Evolutionary conservation across 768 basidiomycete species (phyloP).

Genomic region (Chlorophyllum brunneum): DNA sequence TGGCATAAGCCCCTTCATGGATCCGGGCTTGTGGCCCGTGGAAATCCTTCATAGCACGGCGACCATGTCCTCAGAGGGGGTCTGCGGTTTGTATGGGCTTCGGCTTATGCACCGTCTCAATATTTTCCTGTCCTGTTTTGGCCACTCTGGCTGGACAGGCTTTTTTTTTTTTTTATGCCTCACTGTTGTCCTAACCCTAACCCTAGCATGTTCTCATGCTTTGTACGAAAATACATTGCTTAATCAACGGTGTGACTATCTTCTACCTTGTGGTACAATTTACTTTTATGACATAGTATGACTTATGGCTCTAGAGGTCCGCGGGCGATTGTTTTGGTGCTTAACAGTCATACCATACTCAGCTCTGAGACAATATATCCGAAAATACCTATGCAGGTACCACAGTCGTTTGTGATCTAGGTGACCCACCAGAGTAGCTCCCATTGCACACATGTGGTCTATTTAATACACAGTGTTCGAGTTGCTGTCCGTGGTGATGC

Average conservation of each 20-base stretch:
- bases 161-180: constrained; percentile 33
- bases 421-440: neutral
- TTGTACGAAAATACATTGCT: too few species aligned
- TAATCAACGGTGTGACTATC: too few species aligned
- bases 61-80: constrained; percentile 66
- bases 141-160: constrained; percentile 62
- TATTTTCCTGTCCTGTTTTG: constrained; percentile 73
- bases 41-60: constrained; percentile 66
- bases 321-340: too few species aligned
- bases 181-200: constrained; percentile 44
- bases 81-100: constrained; percentile 61
- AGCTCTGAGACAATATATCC: too few species aligned
- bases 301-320: too few species aligned
- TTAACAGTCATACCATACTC: too few species aligned
- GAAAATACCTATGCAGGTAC: too few species aligned
- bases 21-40: constrained; percentile 52
- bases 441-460: neutral
- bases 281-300: too few species aligned
- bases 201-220: constrained; percentile 24
- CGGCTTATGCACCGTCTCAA: constrained; percentile 76
- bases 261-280: too few species aligned
- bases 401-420: too few species aligned
- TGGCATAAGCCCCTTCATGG: constrained; percentile 54
- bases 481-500: neutral
- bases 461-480: neutral